These are phyloP conservation scores for Xylariaceae sp. DNA, from an alignment of 2,329 filamentous ascomycete species.

Conservation along the genomic window DNA sequence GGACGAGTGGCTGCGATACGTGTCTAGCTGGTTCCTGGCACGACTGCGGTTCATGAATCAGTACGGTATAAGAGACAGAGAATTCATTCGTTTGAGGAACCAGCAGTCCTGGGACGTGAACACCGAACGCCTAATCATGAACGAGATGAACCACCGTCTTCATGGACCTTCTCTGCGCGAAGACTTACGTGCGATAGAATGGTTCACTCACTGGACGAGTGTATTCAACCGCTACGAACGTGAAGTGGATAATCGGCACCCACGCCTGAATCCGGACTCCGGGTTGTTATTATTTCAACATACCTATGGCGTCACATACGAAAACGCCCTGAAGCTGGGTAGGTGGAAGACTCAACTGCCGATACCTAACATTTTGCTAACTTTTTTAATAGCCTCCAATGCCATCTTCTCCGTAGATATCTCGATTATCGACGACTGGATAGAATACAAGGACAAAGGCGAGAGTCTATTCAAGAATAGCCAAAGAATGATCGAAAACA, in stretches of 20 bases:
- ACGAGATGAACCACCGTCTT: neutral
- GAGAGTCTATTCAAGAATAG: neutral
- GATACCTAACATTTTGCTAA: neutral
- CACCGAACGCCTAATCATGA: neutral
- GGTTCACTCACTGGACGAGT: neutral
- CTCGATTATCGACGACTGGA: conserved; percentile 4
- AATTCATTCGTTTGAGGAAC: neutral
- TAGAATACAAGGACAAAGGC: neutral
- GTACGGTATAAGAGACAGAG: neutral
- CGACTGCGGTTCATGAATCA: neutral
- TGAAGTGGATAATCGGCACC: neutral
- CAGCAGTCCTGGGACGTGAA: neutral
- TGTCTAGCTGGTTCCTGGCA: neutral
- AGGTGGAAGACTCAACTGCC: neutral
- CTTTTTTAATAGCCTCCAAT: neutral
- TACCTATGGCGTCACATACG: neutral
- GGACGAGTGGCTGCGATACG: neutral
- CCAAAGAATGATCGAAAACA: neutral
- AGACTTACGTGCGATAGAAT: neutral
- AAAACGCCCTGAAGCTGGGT: neutral
- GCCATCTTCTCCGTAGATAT: neutral
- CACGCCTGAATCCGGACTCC: neutral
- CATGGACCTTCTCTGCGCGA: neutral
- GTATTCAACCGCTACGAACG: neutral
- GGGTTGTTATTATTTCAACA: neutral